Base-by-base conservation (phyloP, 2,329 filamentous ascomycete species). In the Microdochium paspali region DNA sequence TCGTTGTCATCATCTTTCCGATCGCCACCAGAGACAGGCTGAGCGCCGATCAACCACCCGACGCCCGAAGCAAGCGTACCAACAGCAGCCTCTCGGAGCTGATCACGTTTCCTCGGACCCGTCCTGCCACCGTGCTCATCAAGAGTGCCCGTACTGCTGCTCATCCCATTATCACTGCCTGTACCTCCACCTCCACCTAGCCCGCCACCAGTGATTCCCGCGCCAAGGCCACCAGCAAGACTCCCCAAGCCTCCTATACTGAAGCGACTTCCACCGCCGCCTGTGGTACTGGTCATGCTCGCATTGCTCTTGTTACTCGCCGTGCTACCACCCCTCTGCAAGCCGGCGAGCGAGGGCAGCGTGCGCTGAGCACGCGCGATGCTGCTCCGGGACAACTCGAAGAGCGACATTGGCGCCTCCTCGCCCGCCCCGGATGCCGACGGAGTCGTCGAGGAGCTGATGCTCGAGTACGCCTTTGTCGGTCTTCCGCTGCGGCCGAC, bases 71-170 rank as follows among this genome's bases (percentile, higher is more conserved):
- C 82, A 44, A 85, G 61, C 1, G 80, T 82, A n/a, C 79, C 80
- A 47, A 83, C 79, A 9, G 82, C 82, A 30, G 75, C 82, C 50
- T 84, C 81, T 52, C 79, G 71, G 35, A 85, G 58, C 62, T 85
- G 83, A 61, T 91, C 87, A 55, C 87, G 75, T 69, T 84, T 90
- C 56, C 87, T 76, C 31, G 78, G 71, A 48, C 49, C 71, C 50
- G 59, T 50, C 49, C 57, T 53, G 10, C 61, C 61, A 6, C 48
- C 47, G 24, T 54, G 56, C 24, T 55, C 57, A 10, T 61, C 60
- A 4, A 40, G 35, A 15, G 35, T 54, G 47, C 10, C 56, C 53
- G 35, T 60, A 52, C 44, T 40, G 18, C 52, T 48, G 24, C 57
- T 59, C 52, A 31, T 57, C 57, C 50, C 52, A 24, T 49, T 49